Evolutionary conservation across 495 filamentous ascomycete genomes (phyloP), one percentile per base, ranked within the genome.

Genomic region (Penicillium ucsense): DNA sequence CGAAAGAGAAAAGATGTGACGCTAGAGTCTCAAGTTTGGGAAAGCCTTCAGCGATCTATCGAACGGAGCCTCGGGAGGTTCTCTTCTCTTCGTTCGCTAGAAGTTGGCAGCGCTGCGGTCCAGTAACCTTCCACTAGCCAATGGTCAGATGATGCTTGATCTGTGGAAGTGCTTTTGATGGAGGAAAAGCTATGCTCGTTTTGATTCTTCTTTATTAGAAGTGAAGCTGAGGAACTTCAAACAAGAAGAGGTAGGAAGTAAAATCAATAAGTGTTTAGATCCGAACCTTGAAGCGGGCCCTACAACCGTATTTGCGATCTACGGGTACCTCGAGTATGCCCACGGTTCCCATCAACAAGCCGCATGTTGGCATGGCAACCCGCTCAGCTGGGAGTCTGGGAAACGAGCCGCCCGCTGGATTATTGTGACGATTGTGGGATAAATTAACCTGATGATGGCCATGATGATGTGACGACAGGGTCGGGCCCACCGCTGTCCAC

Each of bases 331-430:
- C 56, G 56, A 52, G 52, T 51, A 45, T 41, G 57, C 49, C 60
- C 64, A 63, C 59, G 65, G 61, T 61, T 64, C 62, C 52, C 57
- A 67, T 71, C 68, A 72, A 72, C 68, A 72, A 72, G 63, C 33
- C 53, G 54, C 53, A 35, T 44, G 68, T 72, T 72, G 66, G 62
- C 66, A 64, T 60, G 59, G 65, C 68, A 72, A 72, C 68, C 50
- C 8, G 43, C 40, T 43, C 32, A 41, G 41, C 37, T 54, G 57
- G 63, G 61, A 61, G 60, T 63, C 59, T 53, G 57, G 62, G 59
- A 62, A 65, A 59, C 65, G 56, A 65, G 48, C 50, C 12, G 36
- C 27, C 36, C 20, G 28, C 36, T 34, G 31, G 35, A 4, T 33
- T 10, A 12, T 8, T 45, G 43, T 45, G 55, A 54, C 53, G 48